A percentile compares a stretch with the other conserved stretches of the same genome.
phyloP scores from a whole-genome alignment of 495 filamentous ascomycete genomes.

The Podospora pseudopauciseta region DNA sequence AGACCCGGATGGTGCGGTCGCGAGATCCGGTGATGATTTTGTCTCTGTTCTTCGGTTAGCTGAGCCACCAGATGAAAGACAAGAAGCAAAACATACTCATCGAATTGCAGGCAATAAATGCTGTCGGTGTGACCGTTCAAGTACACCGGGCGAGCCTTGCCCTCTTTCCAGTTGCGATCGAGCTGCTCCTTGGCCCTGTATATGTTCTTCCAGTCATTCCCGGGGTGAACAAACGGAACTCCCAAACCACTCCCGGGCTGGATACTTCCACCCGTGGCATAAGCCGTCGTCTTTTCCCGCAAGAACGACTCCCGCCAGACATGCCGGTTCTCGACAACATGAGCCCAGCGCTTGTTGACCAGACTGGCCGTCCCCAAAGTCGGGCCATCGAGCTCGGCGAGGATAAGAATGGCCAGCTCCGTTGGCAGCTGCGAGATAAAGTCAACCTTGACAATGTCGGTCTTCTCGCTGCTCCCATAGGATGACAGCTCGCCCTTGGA shows the following conservation, averaged over 20 bases:
- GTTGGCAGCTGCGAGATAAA: conserved; percentile 63
- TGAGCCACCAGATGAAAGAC: conserved; percentile 1
- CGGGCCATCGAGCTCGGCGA: conserved; percentile 63
- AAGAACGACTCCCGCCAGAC: conserved; percentile 80
- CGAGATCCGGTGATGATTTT: conserved; percentile 97
- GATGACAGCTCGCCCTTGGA: conserved; percentile 27
- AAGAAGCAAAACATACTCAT: conserved; percentile 62
- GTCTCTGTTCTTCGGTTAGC: conserved; percentile 49
- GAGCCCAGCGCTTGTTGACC: conserved; percentile 63
- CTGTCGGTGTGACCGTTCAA: conserved; percentile 89
- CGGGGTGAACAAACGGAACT: conserved; percentile 45
- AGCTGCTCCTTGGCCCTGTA: conserved; percentile 71
- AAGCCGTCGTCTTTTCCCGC: conserved; percentile 55
- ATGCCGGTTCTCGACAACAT: conserved; percentile 58
- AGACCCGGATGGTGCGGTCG: conserved; percentile 90
- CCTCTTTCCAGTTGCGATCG: conserved; percentile 72
- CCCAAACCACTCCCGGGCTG: conserved; percentile 46
- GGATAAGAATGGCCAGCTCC: conserved; percentile 69
- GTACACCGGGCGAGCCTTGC: conserved; percentile 76
- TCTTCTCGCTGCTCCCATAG: conserved; percentile 33
- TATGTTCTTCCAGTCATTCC: conserved; percentile 79
- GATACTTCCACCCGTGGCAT: conserved; percentile 46
- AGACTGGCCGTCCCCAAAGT: conserved; percentile 59
- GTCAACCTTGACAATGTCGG: conserved; percentile 51
- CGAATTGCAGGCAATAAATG: conserved; percentile 96